phyloP scores from a whole-genome alignment of 805 yeast genomes.

The Kodamaea neixiangensis region DNA sequence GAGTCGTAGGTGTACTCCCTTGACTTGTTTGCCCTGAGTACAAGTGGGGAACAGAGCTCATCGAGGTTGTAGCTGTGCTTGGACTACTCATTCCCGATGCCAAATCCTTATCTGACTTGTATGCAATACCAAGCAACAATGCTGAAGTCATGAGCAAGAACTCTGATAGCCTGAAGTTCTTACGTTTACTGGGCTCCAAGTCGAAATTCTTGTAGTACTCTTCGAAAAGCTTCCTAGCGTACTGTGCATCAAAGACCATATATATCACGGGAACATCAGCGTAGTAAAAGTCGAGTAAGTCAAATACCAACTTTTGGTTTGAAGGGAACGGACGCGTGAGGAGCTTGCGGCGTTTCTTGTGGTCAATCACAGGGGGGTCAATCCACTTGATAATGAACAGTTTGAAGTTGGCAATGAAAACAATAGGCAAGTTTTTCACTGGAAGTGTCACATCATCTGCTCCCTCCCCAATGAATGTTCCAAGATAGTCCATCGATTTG shows the following conservation, averaged over 20 bases:
- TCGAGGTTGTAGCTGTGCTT: background rate
- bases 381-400: conserved; percentile 27
- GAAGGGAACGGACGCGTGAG: conserved; percentile 27
- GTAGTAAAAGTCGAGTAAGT: conserved; percentile 28
- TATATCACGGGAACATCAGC: conserved; percentile 22
- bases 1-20: background rate
- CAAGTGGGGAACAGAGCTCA: background rate
- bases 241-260: conserved; percentile 19
- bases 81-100: background rate
- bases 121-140: conserved; percentile 22
- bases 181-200: conserved; percentile 12
- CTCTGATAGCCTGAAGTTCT: conserved; percentile 30
- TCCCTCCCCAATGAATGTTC: conserved; percentile 24
- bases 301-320: conserved; percentile 24
- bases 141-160: conserved; percentile 34
- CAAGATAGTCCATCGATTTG: conserved; percentile 36
- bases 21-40: background rate
- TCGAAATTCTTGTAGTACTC: conserved; percentile 22
- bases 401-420: conserved; percentile 20
- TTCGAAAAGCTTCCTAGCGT: conserved; percentile 24
- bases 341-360: conserved; percentile 18
- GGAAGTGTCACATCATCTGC: conserved; percentile 24
- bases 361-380: conserved; percentile 30
- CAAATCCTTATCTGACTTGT: conserved; percentile 6
- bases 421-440: conserved; percentile 30